Evolutionary conservation across 2,329 filamentous ascomycete genomes (phyloP), one percentile per base, ranked within the genome.

Genomic region (Sporothrix pallida): DNA sequence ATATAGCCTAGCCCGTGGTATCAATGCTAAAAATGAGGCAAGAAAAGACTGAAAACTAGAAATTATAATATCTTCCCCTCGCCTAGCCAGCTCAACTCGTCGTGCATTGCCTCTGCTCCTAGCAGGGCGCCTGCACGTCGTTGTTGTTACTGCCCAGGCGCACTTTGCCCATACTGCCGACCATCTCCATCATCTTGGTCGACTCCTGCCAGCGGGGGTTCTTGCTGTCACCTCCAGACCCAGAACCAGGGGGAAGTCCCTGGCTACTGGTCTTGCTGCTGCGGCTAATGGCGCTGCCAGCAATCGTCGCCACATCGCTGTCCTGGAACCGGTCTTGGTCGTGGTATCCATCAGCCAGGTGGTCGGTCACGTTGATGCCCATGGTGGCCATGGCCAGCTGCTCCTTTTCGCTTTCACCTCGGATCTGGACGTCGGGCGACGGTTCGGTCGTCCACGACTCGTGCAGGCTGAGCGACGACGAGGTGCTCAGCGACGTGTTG

Each of bases 121-220:
- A 76, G 50, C 75, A 76, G 9, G 70, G 72, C 58, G 75, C 70
- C 72, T 70, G 73, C 65, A 75, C 72, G 60, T 74, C 73, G 4
- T 63, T 71, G 20, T 72, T 71, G 20, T 72, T 67, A 26, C 73
- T 69, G 70, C 37, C 70, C 2, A 75, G 72, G 6, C 26, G 70
- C 65, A 76, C 74, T 13, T 74, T 73, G 42, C 74, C 68, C 67
- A 76, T 72, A n/a, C 69, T 74, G 6, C 73, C 72, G 8, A 74
- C 72, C 7, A 76, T 69, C 54, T 75, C 72, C 73, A 74, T 31
- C 70, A 75, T 75, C 71, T 73, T 74, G 73, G 67, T 70, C 68
- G 73, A 58, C 52, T 69, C 62, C 44, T 50, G 58, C 74, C 74
- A 75, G 20, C 63, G 44, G n/a, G 56, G 58, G 23, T 46, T 67